Base-by-base conservation (phyloP, 2,329 filamentous ascomycete genomes). In the Neoarthrinium moseri region DNA sequence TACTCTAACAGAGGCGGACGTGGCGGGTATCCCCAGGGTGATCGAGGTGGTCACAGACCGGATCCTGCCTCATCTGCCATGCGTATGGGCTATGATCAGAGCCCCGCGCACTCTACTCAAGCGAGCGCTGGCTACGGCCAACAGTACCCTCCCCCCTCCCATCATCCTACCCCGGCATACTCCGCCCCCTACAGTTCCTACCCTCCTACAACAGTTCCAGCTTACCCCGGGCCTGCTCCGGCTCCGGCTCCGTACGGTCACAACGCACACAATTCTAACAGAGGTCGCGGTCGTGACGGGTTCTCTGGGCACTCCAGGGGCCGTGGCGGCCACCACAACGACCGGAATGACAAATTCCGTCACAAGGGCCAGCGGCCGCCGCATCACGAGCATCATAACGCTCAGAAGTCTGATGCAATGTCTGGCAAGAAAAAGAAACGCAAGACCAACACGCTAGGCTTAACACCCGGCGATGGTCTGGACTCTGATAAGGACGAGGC, bases 371-470 rank as follows among this genome's bases (percentile, higher is more conserved):
- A 64, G 39, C 58, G 56, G 40, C 52, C 55, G 15, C 55, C 58
- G 24, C 63, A 65, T 46, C 58, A 63, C 24, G 53, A 48, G 43
- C 61, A 68, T 47, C 66, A 66, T 52, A 60, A 64, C 52, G 60
- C 69, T 69, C 72, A 77, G 67, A 77, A 76, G 69, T 68, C 73
- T 76, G 73, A 76, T 69, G 67, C 69, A 57, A 62, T 69, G 56
- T 68, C 66, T 47, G 69, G 70, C 48, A 85, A 84, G 63, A 85
- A 84, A 64, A 88, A 87, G 73, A 86, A 86, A 71, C 79, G 83
- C 47, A 86, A 83, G 69, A 81, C 81, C 30, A 87, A 87, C 54
- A 84, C 83, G 2, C 74, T 91, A 20, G 87, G 87, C 26, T 72
- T 91, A 39, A 87, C 84, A 7, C 84, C 86, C 13, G 80, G 79